phyloP scores from a whole-genome alignment of 345 rosid genomes.

The Brassica cretica region DNA sequence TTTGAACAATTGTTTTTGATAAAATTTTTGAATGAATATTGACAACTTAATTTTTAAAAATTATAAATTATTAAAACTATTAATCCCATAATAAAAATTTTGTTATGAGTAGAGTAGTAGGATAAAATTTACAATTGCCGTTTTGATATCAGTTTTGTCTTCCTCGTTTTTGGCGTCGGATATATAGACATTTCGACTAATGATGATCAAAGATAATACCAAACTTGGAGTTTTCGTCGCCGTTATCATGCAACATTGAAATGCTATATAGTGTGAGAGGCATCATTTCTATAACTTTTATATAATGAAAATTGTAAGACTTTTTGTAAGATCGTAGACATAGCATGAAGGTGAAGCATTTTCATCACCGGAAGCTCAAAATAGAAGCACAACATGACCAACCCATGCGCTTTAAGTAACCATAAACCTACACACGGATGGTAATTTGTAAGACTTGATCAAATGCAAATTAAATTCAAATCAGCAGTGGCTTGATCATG shows the following conservation, averaged over 20 bases:
- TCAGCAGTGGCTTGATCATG: background rate
- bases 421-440: background rate
- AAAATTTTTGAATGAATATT: too few relatives aligned
- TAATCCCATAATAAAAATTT: too few relatives aligned
- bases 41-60: too few relatives aligned
- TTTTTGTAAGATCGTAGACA: background rate
- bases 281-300: background rate
- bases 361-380: background rate
- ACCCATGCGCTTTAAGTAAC: background rate
- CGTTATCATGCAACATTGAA: background rate
- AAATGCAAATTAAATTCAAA: background rate
- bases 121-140: background rate
- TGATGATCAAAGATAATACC: constrained; percentile 12
- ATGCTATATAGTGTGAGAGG: background rate
- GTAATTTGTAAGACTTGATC: background rate
- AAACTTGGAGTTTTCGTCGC: background rate
- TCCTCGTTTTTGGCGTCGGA: background rate
- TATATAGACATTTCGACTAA: background rate
- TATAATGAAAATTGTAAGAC: too few relatives aligned
- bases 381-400: background rate
- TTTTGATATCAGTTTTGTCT: background rate
- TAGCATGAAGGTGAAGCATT: too few relatives aligned
- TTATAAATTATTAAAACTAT: too few relatives aligned
- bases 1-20: too few relatives aligned
- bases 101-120: too few relatives aligned